Base-by-base conservation (phyloP, 1,284 basidiomycete genomes). In the Ceratobasidium sp. region DNA sequence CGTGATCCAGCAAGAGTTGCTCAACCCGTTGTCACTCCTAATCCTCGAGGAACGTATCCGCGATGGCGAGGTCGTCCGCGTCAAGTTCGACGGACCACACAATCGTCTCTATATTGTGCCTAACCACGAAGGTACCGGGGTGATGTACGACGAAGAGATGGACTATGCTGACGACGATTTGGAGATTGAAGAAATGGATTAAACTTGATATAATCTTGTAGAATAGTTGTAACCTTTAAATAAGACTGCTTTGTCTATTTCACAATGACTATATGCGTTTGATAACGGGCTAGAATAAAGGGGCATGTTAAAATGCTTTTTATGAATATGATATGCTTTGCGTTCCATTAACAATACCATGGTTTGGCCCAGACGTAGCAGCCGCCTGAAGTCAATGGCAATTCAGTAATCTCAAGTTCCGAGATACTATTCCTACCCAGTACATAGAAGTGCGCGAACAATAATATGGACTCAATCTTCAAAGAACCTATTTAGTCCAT, bases 21-120 rank as follows among this genome's bases (percentile, higher is more conserved):
- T 99, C 80, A 97, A 98, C 84, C 97, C 97, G 10, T 86, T 99
- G 60, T 96, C 95, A 23, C 87, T 94, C 77, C 89, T 95, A 86
- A 89, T 99, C 65, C 90, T 99, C 63, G 92, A 94, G 49, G 95
- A 94, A 79, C 89, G 91, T 67, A 86, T 98, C 75, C 88, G 91
- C 64, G 96, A 99, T 77, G 92, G 92, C 47, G 96, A 98, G 84
- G 87, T 84, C 0, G 93, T 94, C 8, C 85, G 85, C 47, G 89
- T 99, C 74, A 88, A 89, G 37, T 96, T 96, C 79, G 96, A 99
- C 82, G 90, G 92, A 20, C 91, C 92, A 39, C 89, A 89, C 79
- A 98, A 99, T 84, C 89, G 92, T 39, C 84, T 99, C 53, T 84
- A 89, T 45, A 91, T 98, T 75, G 81, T 93, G 33, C 92, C 96